Evolutionary conservation across 1,284 basidiomycete genomes (phyloP), one percentile per base, ranked within the genome.

Genomic region (Coriolopsis trogii): DNA sequence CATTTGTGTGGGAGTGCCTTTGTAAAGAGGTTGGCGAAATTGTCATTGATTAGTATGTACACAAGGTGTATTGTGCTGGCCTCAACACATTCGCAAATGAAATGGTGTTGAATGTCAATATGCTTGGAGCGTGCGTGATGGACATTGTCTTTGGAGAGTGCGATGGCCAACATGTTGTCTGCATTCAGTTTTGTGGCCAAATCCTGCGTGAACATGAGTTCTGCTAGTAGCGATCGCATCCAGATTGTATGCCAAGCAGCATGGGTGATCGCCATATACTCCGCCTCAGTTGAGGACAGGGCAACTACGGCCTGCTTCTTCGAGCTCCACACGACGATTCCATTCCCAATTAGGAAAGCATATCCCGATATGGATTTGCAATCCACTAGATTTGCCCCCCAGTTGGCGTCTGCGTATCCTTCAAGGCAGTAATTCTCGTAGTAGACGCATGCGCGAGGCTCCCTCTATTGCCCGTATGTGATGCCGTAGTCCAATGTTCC

Each of bases 11-110:
- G 3, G 3, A 51, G 38, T 0, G 43, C 38, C 39, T 70, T 70
- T 3, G 67, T 70, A 18, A 70, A 49, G 2, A 63, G 42, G 49
- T 72, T 68, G 8, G 70, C 67, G 8, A 59, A 30, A 40, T 59
- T 63, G 3, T 59, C 49, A 5, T 59, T 46, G 0, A 63, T 63
- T 2, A 33, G 49, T 25, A 48, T 44, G 30, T 66, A 63, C 1
- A 30, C 15, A 8, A 65, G 34, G 0, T 18, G 9, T 23, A 70
- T 47, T 26, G 18, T n/a, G n/a, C n/a, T n/a, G n/a, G n/a, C n/a
- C n/a, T n/a, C n/a, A n/a, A n/a, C n/a, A n/a, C n/a, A n/a, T n/a
- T n/a, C n/a, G n/a, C n/a, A n/a, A n/a, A n/a, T n/a, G n/a, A n/a
- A n/a, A n/a, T n/a, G n/a, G n/a, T n/a, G n/a, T n/a, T n/a, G n/a